These are phyloP conservation scores for Schizosaccharomyces cryophilus DNA, from an alignment of 805 yeast species.

Conservation along the genomic window DNA sequence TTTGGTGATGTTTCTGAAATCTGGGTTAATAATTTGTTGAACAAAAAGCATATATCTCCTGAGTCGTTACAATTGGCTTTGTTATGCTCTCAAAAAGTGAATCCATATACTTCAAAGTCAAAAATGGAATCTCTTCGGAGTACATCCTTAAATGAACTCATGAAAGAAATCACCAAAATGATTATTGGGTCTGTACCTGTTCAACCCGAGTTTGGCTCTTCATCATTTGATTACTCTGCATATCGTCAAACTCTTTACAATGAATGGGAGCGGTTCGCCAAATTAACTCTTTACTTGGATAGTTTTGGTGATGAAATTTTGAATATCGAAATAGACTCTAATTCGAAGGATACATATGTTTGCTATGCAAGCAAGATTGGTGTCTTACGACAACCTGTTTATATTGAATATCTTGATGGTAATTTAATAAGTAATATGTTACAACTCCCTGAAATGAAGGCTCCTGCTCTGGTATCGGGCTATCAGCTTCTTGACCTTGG, in stretches of 20 bases:
- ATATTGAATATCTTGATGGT: neutral
- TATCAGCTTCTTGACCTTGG: neutral
- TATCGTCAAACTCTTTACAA: neutral
- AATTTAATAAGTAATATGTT: neutral
- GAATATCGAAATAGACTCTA: neutral
- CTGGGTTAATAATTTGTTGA: neutral
- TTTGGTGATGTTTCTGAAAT: neutral
- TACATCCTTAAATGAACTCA: neutral
- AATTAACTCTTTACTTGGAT: neutral
- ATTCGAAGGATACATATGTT: too few species aligned
- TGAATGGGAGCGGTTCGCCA: neutral
- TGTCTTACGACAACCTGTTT: neutral
- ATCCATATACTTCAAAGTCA: neutral
- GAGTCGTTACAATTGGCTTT: neutral
- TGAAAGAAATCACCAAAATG: neutral
- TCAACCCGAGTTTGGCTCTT: neutral
- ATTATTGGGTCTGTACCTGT: neutral
- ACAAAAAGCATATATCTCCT: neutral
- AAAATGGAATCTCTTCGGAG: neutral
- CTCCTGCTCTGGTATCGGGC: neutral
- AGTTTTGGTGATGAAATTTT: neutral
- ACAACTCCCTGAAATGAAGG: neutral
- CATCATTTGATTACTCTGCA: neutral
- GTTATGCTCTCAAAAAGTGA: neutral
- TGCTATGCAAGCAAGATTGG: neutral